phyloP scores from a whole-genome alignment of 768 basidiomycete species.

The Hebeloma cylindrosporum region DNA sequence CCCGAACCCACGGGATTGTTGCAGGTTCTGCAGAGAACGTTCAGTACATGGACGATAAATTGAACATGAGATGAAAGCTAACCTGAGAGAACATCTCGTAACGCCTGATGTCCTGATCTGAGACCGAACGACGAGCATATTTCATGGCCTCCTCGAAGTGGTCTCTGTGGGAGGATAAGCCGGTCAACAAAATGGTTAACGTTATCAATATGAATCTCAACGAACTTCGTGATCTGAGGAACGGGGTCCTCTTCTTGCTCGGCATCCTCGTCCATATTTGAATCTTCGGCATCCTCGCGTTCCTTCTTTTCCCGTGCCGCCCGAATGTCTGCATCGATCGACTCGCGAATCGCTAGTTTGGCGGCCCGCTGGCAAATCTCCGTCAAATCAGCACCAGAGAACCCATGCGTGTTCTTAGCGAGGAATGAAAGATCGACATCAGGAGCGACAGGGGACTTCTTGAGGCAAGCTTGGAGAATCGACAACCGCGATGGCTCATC shows the following conservation, averaged over 20 bases:
- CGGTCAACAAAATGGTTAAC: constrained; percentile 8
- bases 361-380: constrained; percentile 98
- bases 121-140: constrained; percentile 94
- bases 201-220: constrained; percentile 4
- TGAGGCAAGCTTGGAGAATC: constrained; percentile 88
- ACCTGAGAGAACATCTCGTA: constrained; percentile 99
- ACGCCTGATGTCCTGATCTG: constrained; percentile 93
- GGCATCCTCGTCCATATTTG: constrained; percentile 69
- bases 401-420: constrained; percentile 92
- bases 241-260: constrained; percentile 87
- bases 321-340: constrained; percentile 90
- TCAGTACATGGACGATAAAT: constrained; percentile 7
- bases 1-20: constrained; percentile 90
- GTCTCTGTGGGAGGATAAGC: constrained; percentile 48
- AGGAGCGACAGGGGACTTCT: constrained; percentile 84
- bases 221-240: constrained; percentile 77
- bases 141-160: constrained; percentile 99
- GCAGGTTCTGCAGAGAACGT: constrained; percentile 61
- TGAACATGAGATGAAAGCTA: constrained; percentile 22
- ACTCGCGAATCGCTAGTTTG: constrained; percentile 94
- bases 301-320: constrained; percentile 75
- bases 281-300: constrained; percentile 76
- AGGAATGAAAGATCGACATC: constrained; percentile 86
- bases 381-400: constrained; percentile 99
- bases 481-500: constrained; percentile 90